phyloP scores from a whole-genome alignment of 768 basidiomycete genomes.

The Leucocoprinus sp. region DNA sequence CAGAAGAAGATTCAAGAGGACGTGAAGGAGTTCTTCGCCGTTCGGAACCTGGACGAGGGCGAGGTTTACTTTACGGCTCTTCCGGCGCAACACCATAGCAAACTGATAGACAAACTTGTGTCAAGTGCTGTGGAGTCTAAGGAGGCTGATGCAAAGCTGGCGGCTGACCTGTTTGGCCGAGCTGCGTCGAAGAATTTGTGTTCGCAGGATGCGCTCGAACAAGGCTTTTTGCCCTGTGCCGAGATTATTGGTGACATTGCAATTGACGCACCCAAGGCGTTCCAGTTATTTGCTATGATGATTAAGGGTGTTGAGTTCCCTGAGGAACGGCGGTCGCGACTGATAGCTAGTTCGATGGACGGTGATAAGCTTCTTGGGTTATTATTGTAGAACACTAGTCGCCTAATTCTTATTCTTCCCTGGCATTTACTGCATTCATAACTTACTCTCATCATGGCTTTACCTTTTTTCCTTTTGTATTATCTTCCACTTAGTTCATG shows the following conservation, averaged over 20 bases:
- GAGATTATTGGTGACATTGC: conserved; percentile 84
- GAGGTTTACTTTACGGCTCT: conserved; percentile 78
- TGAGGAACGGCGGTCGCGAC: conserved; percentile 44
- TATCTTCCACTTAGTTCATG: background rate
- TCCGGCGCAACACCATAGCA: conserved; percentile 51
- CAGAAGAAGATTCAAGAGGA: conserved; percentile 76
- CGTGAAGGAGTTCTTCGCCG: conserved; percentile 77
- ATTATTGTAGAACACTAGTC: conserved; percentile 35
- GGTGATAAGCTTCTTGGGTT: conserved; percentile 52
- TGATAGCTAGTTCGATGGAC: conserved; percentile 56
- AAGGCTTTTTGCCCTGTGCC: conserved; percentile 60
- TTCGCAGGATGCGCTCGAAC: conserved; percentile 55
- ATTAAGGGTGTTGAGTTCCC: conserved; percentile 64
- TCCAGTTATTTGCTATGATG: conserved; percentile 66
- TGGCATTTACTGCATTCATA: conserved; percentile 10
- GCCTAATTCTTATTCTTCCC: conserved; percentile 5
- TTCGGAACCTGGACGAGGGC: conserved; percentile 81
- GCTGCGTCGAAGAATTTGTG: conserved; percentile 55
- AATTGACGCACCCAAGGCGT: conserved; percentile 86
- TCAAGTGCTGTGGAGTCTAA: conserved; percentile 73
- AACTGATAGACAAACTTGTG: conserved; percentile 70
- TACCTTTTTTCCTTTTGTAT: conserved; percentile 13
- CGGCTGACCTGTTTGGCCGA: conserved; percentile 64
- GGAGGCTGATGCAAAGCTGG: conserved; percentile 69
- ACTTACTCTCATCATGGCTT: conserved; percentile 4